phyloP scores from a whole-genome alignment of 768 basidiomycete species.

The Boletus sp. region DNA sequence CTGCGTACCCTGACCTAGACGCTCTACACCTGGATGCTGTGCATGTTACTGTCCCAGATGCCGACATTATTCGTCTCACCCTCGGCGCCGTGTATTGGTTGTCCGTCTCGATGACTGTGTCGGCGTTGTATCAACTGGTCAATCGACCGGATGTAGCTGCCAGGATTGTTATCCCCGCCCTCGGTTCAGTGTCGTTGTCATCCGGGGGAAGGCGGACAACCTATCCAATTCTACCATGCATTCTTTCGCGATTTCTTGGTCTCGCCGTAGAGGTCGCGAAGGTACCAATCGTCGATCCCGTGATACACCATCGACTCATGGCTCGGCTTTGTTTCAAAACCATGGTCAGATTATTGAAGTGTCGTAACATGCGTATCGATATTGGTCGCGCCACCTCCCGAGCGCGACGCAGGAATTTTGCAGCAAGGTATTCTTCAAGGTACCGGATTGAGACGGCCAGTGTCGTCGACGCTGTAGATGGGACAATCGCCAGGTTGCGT shows the following conservation, averaged over 20 bases:
- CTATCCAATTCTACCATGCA: slow-evolving; percentile 20
- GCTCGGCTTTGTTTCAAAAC: too few species aligned
- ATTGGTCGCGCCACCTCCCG: too few species aligned
- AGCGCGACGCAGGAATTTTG: too few species aligned
- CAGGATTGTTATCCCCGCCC: slow-evolving; percentile 18
- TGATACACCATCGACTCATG: too few species aligned
- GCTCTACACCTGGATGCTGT: slow-evolving; percentile 15
- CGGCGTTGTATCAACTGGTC: slow-evolving; percentile 8
- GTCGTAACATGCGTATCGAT: too few species aligned
- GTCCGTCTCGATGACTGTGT: slow-evolving; percentile 12
- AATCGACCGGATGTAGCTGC: slow-evolving; percentile 12
- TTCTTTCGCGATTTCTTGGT: slow-evolving; percentile 20
- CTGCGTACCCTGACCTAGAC: slow-evolving; percentile 14
- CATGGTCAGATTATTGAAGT: too few species aligned
- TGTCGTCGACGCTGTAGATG: too few species aligned
- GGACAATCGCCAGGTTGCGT: too few species aligned
- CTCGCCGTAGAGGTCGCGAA: slow-evolving; percentile 12
- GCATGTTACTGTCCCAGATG: slow-evolving; percentile 12
- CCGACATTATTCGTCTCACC: slow-evolving; percentile 15
- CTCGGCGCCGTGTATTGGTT: slow-evolving; percentile 18
- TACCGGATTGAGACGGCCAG: too few species aligned
- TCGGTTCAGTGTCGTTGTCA: slow-evolving; percentile 13
- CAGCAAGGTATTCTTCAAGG: too few species aligned
- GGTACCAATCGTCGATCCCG: too few species aligned
- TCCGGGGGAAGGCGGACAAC: slow-evolving; percentile 13